A percentile compares a stretch with the other conserved stretches of the same genome.
These are phyloP conservation scores for Geranium brycei DNA, from an alignment of 345 rosid species.

Conservation along the genomic window DNA sequence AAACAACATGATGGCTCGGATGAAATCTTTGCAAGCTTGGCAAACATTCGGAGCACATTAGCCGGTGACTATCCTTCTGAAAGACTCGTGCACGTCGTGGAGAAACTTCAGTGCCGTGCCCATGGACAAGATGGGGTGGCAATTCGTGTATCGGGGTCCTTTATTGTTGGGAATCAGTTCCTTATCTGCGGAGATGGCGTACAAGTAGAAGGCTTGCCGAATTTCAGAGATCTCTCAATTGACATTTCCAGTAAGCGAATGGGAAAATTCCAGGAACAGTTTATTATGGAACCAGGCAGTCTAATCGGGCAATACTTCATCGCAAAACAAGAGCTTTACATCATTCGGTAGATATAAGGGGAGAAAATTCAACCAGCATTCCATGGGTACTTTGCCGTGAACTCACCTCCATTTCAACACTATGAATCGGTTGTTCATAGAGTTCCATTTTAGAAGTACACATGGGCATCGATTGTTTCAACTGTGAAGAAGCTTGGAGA, in stretches of 20 bases:
- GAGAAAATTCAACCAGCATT: not conserved
- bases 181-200: slow-evolving; percentile 88
- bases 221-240: slow-evolving; percentile 67
- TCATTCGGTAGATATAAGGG: slow-evolving; percentile 16
- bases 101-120: slow-evolving; percentile 70
- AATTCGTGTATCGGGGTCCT: slow-evolving; percentile 74
- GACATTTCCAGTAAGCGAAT: slow-evolving; percentile 62
- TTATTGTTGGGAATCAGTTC: slow-evolving; percentile 74
- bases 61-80: slow-evolving; percentile 76
- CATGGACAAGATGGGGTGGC: slow-evolving; percentile 52
- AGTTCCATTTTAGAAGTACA: too few species aligned
- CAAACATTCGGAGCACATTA: slow-evolving; percentile 57
- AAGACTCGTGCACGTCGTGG: slow-evolving; percentile 79
- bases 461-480: too few species aligned
- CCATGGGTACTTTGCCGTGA: too few species aligned
- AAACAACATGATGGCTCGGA: slow-evolving; percentile 42
- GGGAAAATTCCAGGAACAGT: slow-evolving; percentile 84
- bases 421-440: too few species aligned
- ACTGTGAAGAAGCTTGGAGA: too few species aligned
- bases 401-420: too few species aligned
- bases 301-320: slow-evolving; percentile 52
- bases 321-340: slow-evolving; percentile 66
- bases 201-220: slow-evolving; percentile 81
- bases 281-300: slow-evolving; percentile 46
- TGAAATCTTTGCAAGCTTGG: slow-evolving; percentile 41